Evolutionary conservation across 2,329 filamentous ascomycete genomes (phyloP).

Genomic region (Fusarium sp.): DNA sequence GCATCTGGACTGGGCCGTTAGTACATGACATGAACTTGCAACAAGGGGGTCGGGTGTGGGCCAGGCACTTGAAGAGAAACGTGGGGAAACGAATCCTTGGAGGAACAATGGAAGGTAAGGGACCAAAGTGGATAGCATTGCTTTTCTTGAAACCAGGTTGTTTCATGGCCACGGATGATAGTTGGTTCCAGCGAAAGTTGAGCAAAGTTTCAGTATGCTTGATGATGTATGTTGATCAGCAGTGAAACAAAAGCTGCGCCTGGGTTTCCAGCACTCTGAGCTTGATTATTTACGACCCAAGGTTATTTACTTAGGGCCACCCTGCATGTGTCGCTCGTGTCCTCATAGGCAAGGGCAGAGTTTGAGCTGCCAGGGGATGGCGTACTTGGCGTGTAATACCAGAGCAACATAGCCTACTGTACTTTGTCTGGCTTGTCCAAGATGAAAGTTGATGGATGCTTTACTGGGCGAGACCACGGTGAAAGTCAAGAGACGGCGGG

Average conservation of each 20-base stretch:
- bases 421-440: no score
- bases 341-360: no score
- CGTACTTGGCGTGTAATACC: no score
- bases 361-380: no score
- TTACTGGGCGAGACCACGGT: no score
- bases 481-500: no score
- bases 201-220: not conserved
- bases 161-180: not conserved
- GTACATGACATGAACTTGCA: not conserved
- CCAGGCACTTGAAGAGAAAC: constrained; percentile 17
- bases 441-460: no score
- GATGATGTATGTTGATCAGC: not conserved
- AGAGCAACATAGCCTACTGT: no score
- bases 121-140: constrained; percentile 16
- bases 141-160: constrained; percentile 19
- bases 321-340: not conserved
- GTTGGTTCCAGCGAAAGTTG: constrained; percentile 1
- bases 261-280: not conserved
- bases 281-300: not conserved
- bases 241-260: no score
- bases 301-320: not conserved
- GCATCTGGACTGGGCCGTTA: not conserved
- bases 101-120: not conserved
- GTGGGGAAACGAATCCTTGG: constrained; percentile 22
- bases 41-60: constrained; percentile 16